A percentile compares a stretch with the other conserved stretches of the same genome.
Evolutionary conservation across 208 protist species (phyloP).

Genomic region (Acanthamoeba triangularis): DNA sequence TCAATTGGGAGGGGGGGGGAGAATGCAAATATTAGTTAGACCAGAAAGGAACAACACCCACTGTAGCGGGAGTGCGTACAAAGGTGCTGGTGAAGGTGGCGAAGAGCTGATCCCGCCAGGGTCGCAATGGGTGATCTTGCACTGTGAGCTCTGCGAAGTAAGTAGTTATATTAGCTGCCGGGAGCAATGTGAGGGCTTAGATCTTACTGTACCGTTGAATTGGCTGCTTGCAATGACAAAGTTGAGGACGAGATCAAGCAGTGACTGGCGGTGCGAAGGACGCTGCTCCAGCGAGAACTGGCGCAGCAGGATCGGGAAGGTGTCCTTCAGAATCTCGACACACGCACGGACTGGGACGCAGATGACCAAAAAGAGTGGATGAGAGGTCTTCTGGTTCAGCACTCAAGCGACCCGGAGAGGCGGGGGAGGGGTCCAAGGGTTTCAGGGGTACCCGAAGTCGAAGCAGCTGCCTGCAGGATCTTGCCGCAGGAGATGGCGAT

Average conservation of each 20-base stretch:
- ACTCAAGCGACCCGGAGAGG: not conserved
- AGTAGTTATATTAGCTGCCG: not conserved
- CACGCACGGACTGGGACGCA: constrained; percentile 8
- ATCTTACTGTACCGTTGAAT: not conserved
- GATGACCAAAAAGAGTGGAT: not conserved
- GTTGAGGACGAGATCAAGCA: constrained; percentile 58
- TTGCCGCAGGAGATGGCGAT: constrained; percentile 60
- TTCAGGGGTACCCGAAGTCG: not conserved
- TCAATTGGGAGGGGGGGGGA: too few species aligned
- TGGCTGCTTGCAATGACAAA: constrained; percentile 20
- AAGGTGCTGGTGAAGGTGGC: constrained; percentile 14
- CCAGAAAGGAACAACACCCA: not conserved
- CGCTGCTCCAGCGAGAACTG: constrained; percentile 58
- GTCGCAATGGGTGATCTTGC: not conserved
- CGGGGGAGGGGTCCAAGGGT: not conserved
- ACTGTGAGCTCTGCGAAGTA: not conserved
- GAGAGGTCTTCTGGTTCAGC: too few species aligned
- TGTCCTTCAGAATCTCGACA: constrained; percentile 59
- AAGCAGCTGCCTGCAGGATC: constrained; percentile 29
- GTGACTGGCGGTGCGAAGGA: constrained; percentile 33
- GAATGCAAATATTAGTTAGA: not conserved
- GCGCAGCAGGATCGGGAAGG: constrained; percentile 42
- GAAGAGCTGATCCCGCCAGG: constrained; percentile 15
- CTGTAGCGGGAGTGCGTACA: not conserved
- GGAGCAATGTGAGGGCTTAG: not conserved